Base-by-base conservation (phyloP, 1,284 basidiomycete species). In the Cystobasidium pallidum region DNA sequence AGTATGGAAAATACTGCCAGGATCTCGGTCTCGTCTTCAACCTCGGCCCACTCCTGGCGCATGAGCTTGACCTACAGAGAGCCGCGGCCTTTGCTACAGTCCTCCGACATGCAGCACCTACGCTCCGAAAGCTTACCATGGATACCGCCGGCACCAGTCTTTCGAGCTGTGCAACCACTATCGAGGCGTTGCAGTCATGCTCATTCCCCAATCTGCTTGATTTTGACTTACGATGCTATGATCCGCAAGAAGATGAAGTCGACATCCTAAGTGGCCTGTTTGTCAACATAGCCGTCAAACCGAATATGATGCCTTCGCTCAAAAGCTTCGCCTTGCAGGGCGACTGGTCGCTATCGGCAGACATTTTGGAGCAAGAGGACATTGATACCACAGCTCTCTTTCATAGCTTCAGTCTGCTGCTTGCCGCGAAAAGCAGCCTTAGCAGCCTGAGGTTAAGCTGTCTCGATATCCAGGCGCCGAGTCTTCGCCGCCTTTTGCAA, bases 11-110 rank as follows among this genome's bases (percentile, higher is more conserved):
- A 52, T 58, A 58, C n/a, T 70, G 57, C 41, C 57, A 39, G 24
- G 57, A 34, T 11, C 30, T 70, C 3, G 17, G 39, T n/a, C 43
- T 70, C 13, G 67, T 26, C 15, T 70, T 70, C 36, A 70, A 52
- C 43, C 43, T 70, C 7, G 58, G 58, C 13, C 57, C 67, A 0
- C 26, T 51, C 11, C 26, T 70, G n/a, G n/a, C 30, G 19, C n/a
- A 17, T 8, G 55, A 43, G 24, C 13, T 13, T 3, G 58, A 62
- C 8, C 19, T 10, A 39, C 30, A 62, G 28, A 57, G 58, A 32
- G 57, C 55, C 6, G 26, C 19, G 11, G 28, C 36, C 1, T 70
- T 70, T 30, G 45, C 57, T 0, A 32, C 26, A 32, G 24, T 62
- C 4, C 19, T 62, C 17, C 17, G 26, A 28, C 3, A 36, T 17